Conservation (phyloP, 2,329 filamentous ascomycete species). For the Hirsutella thompsonii region DNA sequence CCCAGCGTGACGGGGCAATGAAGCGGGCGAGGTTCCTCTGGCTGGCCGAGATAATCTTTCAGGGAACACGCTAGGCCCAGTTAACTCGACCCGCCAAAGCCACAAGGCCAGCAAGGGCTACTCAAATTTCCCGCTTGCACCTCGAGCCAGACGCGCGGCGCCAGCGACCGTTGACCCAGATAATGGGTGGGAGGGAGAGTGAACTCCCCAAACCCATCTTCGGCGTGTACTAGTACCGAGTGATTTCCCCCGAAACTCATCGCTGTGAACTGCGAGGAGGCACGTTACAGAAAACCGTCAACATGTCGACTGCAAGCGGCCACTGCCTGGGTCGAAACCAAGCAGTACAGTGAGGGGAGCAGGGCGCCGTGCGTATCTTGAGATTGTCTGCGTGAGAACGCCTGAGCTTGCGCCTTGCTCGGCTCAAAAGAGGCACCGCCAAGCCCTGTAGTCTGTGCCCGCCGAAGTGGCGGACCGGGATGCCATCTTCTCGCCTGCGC, state of each 20-base stretch:
- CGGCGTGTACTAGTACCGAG: constrained; percentile 13
- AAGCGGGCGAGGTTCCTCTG: background rate
- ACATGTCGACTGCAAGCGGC: background rate
- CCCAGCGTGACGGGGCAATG: constrained; percentile 2
- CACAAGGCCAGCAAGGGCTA: background rate
- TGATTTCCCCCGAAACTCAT: constrained; percentile 13
- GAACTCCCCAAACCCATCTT: constrained; percentile 8
- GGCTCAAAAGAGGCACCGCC: background rate
- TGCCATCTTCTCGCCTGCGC: constrained; percentile 15
- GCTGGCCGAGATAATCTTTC: background rate
- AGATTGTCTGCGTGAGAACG: too few relatives aligned
- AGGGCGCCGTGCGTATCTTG: too few relatives aligned
- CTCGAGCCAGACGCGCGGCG: constrained; percentile 5
- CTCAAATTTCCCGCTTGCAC: background rate
- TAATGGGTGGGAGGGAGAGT: background rate
- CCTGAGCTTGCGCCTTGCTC: constrained; percentile 7
- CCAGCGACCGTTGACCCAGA: constrained; percentile 4
- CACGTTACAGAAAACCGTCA: background rate
- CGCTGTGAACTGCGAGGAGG: constrained; percentile 9
- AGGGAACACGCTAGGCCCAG: background rate
- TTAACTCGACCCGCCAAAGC: background rate
- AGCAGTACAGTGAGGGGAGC: background rate
- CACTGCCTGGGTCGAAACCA: background rate
- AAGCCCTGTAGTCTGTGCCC: background rate
- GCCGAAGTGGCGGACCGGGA: constrained; percentile 7